Conservation (phyloP, 1,139 yeast genomes). For the Kodamaea sp. region DNA sequence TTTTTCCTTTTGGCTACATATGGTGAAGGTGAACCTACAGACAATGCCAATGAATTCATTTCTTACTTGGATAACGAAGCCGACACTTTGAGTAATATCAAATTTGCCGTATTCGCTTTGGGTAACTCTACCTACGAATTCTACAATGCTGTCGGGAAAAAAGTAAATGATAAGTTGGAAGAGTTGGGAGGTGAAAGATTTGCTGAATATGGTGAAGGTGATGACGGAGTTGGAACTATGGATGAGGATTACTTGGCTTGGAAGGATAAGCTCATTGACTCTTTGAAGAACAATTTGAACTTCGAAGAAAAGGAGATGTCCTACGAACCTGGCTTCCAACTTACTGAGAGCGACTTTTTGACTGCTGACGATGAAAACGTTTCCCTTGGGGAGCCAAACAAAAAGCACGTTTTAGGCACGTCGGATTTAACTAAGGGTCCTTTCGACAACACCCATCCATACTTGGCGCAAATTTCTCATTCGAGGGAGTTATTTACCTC, state of each 20-base stretch:
- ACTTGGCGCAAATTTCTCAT: constrained; percentile 63
- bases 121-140: constrained; percentile 94
- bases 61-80: constrained; percentile 61
- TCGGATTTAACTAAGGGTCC: constrained; percentile 65
- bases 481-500: constrained; percentile 74
- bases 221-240: constrained; percentile 91
- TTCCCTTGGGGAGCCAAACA: constrained; percentile 84
- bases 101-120: constrained; percentile 79
- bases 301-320: constrained; percentile 74
- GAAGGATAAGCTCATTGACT: constrained; percentile 78
- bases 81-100: constrained; percentile 61
- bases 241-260: constrained; percentile 94
- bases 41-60: constrained; percentile 77
- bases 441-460: constrained; percentile 82
- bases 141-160: constrained; percentile 80
- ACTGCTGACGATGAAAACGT: constrained; percentile 44
- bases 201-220: constrained; percentile 85
- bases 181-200: constrained; percentile 71
- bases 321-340: constrained; percentile 72
- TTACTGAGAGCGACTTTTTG: constrained; percentile 33
- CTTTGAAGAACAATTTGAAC: constrained; percentile 63
- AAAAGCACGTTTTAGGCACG: constrained; percentile 52
- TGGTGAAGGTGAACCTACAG: constrained; percentile 99
- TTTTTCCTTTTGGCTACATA: constrained; percentile 87
- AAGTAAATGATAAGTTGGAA: constrained; percentile 48